These are phyloP conservation scores for Citrullus mucosospermus DNA, from an alignment of 306 rosid genomes.

Conservation along the genomic window DNA sequence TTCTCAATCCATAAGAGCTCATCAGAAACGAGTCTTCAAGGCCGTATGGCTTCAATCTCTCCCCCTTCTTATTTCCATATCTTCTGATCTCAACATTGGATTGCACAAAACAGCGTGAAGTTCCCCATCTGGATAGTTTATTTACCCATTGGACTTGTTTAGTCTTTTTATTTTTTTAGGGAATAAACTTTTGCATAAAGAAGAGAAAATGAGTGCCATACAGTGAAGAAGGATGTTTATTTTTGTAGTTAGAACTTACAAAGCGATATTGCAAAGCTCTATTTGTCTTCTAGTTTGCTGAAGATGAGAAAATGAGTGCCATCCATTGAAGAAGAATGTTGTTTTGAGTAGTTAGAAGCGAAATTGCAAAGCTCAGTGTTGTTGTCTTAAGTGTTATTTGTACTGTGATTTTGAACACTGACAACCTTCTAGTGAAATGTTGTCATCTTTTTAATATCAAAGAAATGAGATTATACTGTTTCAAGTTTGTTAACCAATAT, in stretches of 20 bases:
- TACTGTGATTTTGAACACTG: not conserved
- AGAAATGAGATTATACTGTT: not conserved
- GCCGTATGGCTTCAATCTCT: constrained; percentile 80
- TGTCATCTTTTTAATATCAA: not conserved
- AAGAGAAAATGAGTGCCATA: not conserved
- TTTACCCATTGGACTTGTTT: not conserved
- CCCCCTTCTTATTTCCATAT: constrained; percentile 79
- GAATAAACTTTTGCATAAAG: not conserved
- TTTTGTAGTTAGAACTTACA: not conserved
- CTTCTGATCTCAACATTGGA: constrained; percentile 84
- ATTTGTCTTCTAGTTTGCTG: not conserved
- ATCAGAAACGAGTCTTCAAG: constrained; percentile 86
- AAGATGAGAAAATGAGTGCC: not conserved
- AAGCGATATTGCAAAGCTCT: not conserved
- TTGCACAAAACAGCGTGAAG: constrained; percentile 52
- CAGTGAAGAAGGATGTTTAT: not conserved
- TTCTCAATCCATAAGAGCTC: constrained; percentile 74
- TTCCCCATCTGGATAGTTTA: not conserved
- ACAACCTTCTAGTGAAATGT: not conserved
- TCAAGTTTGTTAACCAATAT: not conserved
- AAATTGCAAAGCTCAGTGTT: not conserved
- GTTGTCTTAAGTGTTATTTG: not conserved
- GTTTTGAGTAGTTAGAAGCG: not conserved
- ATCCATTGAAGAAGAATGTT: not conserved
- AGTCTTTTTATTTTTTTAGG: not conserved